Conservation (phyloP, 2,329 filamentous ascomycete genomes). For the Calycina herbarum region DNA sequence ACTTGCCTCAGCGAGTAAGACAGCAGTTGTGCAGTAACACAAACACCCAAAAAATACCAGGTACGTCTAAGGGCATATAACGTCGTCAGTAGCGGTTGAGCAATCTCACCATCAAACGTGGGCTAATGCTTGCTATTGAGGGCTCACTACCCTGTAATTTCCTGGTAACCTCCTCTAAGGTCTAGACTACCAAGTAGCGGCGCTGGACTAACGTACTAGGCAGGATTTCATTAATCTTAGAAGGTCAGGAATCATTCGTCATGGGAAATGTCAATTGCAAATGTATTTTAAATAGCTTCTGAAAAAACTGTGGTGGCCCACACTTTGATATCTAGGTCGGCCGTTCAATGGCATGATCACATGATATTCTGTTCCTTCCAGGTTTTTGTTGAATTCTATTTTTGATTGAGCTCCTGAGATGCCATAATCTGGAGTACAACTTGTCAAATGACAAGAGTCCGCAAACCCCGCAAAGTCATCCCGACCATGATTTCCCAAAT, state of each 20-base stretch:
- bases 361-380: constrained; percentile 6
- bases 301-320: background rate
- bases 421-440: constrained; percentile 38
- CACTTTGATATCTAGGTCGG: background rate
- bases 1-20: too few species aligned
- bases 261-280: background rate
- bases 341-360: constrained; percentile 9
- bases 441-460: constrained; percentile 35
- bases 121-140: too few species aligned
- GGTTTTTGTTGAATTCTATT: constrained; percentile 25
- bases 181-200: too few species aligned
- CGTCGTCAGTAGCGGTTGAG: too few species aligned
- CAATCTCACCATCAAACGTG: too few species aligned
- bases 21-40: too few species aligned
- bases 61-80: too few species aligned
- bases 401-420: constrained; percentile 36
- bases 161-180: too few species aligned
- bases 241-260: background rate
- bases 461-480: constrained; percentile 37
- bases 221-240: too few species aligned
- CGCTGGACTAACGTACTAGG: too few species aligned
- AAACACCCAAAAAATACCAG: too few species aligned
- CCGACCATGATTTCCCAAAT: constrained; percentile 32
- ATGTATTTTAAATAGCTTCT: background rate
- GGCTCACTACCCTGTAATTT: too few species aligned